These are phyloP conservation scores for Annulohypoxylon moriforme DNA, from an alignment of 495 filamentous ascomycete species.

Conservation along the genomic window DNA sequence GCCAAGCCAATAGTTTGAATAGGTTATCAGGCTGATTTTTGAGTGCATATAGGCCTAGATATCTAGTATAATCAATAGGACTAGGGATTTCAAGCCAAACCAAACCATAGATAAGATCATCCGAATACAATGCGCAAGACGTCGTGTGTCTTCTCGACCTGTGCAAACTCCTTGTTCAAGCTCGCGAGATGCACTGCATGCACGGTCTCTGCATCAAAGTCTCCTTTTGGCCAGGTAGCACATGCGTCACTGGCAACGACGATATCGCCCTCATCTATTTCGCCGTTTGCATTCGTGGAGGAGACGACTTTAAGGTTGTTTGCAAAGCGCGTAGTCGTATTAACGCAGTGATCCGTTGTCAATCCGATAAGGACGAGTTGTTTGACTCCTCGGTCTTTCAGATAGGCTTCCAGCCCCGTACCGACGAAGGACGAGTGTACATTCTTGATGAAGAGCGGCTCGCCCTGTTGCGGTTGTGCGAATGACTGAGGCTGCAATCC, in stretches of 20 bases:
- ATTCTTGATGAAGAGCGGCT: slow-evolving; percentile 58
- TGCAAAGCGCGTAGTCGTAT: slow-evolving; percentile 63
- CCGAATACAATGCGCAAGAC: slow-evolving; percentile 38
- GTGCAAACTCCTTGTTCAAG: slow-evolving; percentile 61
- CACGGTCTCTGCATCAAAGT: slow-evolving; percentile 60
- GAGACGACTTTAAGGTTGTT: slow-evolving; percentile 59
- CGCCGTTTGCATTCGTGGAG: slow-evolving; percentile 38
- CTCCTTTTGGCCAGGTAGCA: slow-evolving; percentile 59
- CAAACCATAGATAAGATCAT: slow-evolving; percentile 11
- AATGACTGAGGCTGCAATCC: slow-evolving; percentile 54
- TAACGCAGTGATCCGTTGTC: slow-evolving; percentile 65
- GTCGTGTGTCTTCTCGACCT: slow-evolving; percentile 54
- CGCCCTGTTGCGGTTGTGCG: slow-evolving; percentile 53
- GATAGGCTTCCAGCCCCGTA: slow-evolving; percentile 54
- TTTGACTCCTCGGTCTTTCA: slow-evolving; percentile 51
- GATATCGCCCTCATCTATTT: slow-evolving; percentile 55
- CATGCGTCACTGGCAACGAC: slow-evolving; percentile 61
- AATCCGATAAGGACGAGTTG: slow-evolving; percentile 59
- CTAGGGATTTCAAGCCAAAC: neutral
- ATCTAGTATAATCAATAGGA: slow-evolving; percentile 4
- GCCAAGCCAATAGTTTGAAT: neutral
- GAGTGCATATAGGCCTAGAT: slow-evolving; percentile 2
- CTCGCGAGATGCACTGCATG: slow-evolving; percentile 61
- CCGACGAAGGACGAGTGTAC: slow-evolving; percentile 64
- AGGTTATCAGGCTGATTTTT: neutral